Evolutionary conservation across 2,329 filamentous ascomycete species (phyloP).

Genomic region (Cryphonectria japonica): DNA sequence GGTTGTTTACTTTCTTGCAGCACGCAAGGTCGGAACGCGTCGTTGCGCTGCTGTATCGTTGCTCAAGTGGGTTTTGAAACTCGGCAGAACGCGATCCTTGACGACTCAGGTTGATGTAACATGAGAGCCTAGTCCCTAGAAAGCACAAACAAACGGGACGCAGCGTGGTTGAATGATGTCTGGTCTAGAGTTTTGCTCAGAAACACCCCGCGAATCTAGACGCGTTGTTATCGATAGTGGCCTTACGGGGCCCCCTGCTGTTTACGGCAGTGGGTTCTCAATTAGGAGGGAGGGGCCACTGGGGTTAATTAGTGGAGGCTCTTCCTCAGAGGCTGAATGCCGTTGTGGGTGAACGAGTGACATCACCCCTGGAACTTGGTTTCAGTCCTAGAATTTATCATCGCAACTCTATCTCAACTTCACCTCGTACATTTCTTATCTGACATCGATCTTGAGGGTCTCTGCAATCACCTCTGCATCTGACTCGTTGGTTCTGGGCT

Average conservation of each 20-base stretch:
- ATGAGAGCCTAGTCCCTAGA: background rate
- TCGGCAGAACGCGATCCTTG: background rate
- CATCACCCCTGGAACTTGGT: constrained; percentile 1
- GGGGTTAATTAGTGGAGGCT: background rate
- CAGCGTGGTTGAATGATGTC: background rate
- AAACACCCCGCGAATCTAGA: background rate
- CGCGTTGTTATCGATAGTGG: constrained; percentile 9
- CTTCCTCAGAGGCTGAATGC: background rate
- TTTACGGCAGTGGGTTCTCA: too few species aligned
- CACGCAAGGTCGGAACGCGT: background rate
- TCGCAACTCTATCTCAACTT: constrained; percentile 19
- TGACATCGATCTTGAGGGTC: too few species aligned
- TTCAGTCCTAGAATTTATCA: constrained; percentile 3
- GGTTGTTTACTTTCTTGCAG: constrained; percentile 18
- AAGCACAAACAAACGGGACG: background rate
- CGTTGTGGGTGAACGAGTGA: constrained; percentile 3
- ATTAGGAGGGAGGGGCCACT: background rate
- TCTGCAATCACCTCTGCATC: background rate
- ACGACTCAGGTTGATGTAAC: background rate
- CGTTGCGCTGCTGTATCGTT: too few species aligned
- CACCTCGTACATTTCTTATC: constrained; percentile 4
- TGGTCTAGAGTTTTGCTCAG: background rate
- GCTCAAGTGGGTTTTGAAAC: too few species aligned
- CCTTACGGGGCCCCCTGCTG: background rate
- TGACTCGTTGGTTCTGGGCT: background rate